Base-by-base conservation (phyloP, 768 basidiomycete species). In the Sistotremastrum niveocremeum region DNA sequence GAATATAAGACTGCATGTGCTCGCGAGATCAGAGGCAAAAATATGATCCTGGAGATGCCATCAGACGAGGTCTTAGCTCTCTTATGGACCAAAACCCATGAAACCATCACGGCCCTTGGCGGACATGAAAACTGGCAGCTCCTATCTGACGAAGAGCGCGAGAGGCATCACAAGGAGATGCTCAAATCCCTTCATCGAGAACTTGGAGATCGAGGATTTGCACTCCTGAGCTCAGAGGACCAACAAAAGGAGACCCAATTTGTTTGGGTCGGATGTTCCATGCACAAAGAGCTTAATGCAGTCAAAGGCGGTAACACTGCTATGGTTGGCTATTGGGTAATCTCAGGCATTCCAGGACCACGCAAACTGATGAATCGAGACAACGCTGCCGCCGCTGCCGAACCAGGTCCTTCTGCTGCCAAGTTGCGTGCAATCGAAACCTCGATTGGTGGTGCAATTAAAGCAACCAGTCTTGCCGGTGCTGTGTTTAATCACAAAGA, bases 221-320 rank as follows among this genome's bases (percentile, higher is more conserved):
- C 36, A 12, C 40, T 62, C 1, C 42, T 56, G 0, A 42, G 42
- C 4, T 8, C 31, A 2, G 53, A 60, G 44, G 30, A 49, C 39
- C 41, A 44, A 6, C 46, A 44, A 0, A 47, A 60, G 0, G 45
- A 58, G n/a, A n/a, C n/a, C 9, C 51, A 64, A 1, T 67, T 67
- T 47, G 47, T 68, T 5, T 62, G 59, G 57, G 62, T 50, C 30
- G 65, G 64, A 1, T 68, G 66, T 49, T 62, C 59, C 40, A 64
- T 64, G 61, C 66, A 68, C 52, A 67, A 67, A 49, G 64, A 66
- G 31, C 52, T 54, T 37, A 68, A 67, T 44, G 50, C 53, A 6
- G 51, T 64, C 41, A 62, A 62, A 40, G 62, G 54, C 6, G 64
- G 64, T 0, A 53, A 55, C 38, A 29, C 31, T 6, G 52, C 48